phyloP scores from a whole-genome alignment of 2,329 filamentous ascomycete species.

The Esteya vermicola region DNA sequence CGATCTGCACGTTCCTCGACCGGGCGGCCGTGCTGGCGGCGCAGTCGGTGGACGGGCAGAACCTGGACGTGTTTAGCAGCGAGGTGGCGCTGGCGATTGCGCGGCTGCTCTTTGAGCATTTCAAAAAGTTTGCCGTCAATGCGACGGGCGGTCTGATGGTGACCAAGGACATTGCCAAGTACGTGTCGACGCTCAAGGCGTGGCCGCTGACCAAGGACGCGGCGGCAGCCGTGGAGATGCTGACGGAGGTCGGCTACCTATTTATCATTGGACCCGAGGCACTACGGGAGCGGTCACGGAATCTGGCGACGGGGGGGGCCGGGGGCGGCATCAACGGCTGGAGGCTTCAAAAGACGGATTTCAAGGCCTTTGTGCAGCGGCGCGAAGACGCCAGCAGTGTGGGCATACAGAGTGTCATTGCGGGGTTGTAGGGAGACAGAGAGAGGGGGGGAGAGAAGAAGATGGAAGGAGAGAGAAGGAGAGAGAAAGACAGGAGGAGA shows the following conservation, averaged over 20 bases:
- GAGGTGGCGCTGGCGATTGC: slow-evolving; percentile 74
- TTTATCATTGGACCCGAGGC: slow-evolving; percentile 87
- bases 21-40: slow-evolving; percentile 48
- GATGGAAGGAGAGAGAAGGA: too few species aligned
- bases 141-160: slow-evolving; percentile 90
- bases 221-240: slow-evolving; percentile 59
- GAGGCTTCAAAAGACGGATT: slow-evolving; percentile 51
- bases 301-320: slow-evolving; percentile 27
- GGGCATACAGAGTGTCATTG: slow-evolving; percentile 13
- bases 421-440: slow-evolving; percentile 8
- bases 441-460: neutral
- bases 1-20: slow-evolving; percentile 67
- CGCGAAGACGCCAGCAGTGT: slow-evolving; percentile 71
- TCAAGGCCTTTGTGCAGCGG: slow-evolving; percentile 72
- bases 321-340: slow-evolving; percentile 30
- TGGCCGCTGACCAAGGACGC: slow-evolving; percentile 65
- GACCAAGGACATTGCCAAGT: slow-evolving; percentile 89
- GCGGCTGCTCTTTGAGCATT: slow-evolving; percentile 72
- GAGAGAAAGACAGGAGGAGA: too few species aligned
- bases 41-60: slow-evolving; percentile 66
- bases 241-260: slow-evolving; percentile 86
- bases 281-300: slow-evolving; percentile 54
- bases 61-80: slow-evolving; percentile 66
- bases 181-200: slow-evolving; percentile 69
- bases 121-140: slow-evolving; percentile 88